phyloP scores from a whole-genome alignment of 78 protist genomes.

The Dictyostelium purpureum region DNA sequence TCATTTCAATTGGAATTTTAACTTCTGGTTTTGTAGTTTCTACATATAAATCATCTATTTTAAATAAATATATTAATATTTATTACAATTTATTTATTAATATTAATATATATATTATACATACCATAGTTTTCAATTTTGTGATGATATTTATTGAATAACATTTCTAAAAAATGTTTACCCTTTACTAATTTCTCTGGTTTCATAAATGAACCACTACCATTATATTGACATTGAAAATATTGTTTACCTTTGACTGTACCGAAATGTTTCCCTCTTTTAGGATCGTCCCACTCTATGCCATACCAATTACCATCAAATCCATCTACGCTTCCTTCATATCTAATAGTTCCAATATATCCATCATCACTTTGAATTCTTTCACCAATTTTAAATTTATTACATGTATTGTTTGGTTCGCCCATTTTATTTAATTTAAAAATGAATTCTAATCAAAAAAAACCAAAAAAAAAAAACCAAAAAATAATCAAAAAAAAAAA shows the following conservation, averaged over 20 bases:
- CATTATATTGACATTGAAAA: conserved; percentile 15
- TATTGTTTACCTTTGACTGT: conserved; percentile 44
- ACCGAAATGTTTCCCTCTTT: conserved; percentile 46
- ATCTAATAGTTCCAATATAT: conserved; percentile 34
- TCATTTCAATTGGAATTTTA: conserved; percentile 45
- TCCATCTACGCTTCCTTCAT: conserved; percentile 47
- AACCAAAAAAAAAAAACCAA: too few relatives aligned
- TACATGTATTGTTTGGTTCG: too few relatives aligned
- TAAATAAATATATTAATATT: background rate
- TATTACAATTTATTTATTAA: background rate
- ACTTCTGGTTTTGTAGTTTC: conserved; percentile 2
- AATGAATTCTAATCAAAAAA: too few relatives aligned
- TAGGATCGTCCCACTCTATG: conserved; percentile 40
- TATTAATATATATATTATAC: background rate
- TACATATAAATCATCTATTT: conserved; percentile 39
- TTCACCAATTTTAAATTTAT: too few relatives aligned
- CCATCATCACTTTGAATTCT: conserved; percentile 44
- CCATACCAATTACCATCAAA: conserved; percentile 70
- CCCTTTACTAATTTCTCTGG: conserved; percentile 8
- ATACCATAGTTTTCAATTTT: conserved; percentile 25
- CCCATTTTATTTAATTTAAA: too few relatives aligned
- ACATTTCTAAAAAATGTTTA: background rate
- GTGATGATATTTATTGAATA: background rate
- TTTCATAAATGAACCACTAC: conserved; percentile 57
- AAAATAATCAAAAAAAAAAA: too few relatives aligned